These are phyloP conservation scores for Byssoonygena ceratinophila DNA, from an alignment of 2,329 filamentous ascomycete genomes.

Conservation along the genomic window DNA sequence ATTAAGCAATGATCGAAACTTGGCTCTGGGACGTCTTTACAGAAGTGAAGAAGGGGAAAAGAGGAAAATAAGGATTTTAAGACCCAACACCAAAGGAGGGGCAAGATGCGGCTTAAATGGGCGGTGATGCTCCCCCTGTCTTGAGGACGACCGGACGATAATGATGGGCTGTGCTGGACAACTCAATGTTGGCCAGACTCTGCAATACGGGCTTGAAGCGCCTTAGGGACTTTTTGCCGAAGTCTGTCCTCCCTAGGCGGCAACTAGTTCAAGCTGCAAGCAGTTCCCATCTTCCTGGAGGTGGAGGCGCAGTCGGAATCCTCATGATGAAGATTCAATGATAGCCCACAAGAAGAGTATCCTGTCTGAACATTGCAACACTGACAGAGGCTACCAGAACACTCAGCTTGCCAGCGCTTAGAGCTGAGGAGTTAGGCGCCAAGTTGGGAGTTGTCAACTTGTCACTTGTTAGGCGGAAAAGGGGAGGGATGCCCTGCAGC, in stretches of 20 bases:
- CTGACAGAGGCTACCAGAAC: too few species aligned
- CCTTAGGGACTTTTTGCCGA: background rate
- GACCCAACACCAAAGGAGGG: background rate
- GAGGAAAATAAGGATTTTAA: background rate
- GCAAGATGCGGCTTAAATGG: slow-evolving; percentile 2
- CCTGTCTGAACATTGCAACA: too few species aligned
- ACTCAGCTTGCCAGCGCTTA: too few species aligned
- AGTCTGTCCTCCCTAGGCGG: background rate
- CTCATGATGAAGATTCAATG: too few species aligned
- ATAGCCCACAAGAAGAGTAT: too few species aligned
- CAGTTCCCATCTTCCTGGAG: background rate
- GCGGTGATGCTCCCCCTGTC: background rate
- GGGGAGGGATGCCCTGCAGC: too few species aligned
- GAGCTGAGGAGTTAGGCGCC: too few species aligned
- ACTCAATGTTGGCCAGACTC: background rate
- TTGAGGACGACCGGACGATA: too few species aligned
- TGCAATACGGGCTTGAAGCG: background rate
- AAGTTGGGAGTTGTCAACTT: too few species aligned
- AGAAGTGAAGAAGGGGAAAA: background rate
- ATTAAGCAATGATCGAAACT: too few species aligned
- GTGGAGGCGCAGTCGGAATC: background rate
- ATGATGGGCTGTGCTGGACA: slow-evolving; percentile 2
- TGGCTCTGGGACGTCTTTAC: too few species aligned
- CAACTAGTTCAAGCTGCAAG: background rate
- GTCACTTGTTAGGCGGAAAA: too few species aligned